These are phyloP conservation scores for Andalucia godoyi DNA, from an alignment of 78 protist genomes.

Conservation along the genomic window DNA sequence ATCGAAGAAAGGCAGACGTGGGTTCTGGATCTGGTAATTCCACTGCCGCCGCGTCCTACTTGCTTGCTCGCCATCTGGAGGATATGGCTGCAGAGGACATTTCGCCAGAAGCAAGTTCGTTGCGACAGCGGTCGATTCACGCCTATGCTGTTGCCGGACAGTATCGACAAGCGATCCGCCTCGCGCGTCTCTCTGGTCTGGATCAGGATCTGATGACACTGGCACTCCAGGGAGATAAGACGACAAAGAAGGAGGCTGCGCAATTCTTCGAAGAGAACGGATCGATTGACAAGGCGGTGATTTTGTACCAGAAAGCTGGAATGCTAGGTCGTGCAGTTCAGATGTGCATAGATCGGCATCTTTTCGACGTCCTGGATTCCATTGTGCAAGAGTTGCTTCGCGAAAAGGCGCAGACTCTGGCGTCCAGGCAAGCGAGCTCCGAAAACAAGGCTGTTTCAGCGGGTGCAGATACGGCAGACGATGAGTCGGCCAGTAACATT, in stretches of 20 bases:
- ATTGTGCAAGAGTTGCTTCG: too few species aligned
- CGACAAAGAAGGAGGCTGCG: conserved; percentile 19
- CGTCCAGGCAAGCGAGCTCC: too few species aligned
- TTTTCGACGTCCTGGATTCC: conserved; percentile 23
- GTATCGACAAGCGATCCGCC: conserved; percentile 43
- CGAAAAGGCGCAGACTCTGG: too few species aligned
- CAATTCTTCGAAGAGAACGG: conserved; percentile 12
- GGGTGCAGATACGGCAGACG: too few species aligned
- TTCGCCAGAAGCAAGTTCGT: background rate
- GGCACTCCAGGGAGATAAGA: conserved; percentile 18
- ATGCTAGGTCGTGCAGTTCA: conserved; percentile 33
- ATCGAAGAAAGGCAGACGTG: too few species aligned
- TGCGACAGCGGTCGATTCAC: conserved; percentile 34
- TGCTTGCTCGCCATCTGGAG: conserved; percentile 35
- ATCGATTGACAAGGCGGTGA: conserved; percentile 35
- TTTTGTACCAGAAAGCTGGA: conserved; percentile 60
- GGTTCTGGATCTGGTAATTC: too few species aligned
- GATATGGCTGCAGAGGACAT: background rate
- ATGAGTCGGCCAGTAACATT: conserved; percentile 12
- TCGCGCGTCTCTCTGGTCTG: conserved; percentile 32
- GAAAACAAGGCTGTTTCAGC: too few species aligned
- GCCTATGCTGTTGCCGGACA: conserved; percentile 15
- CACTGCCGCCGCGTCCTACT: conserved; percentile 54
- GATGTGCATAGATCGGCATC: conserved; percentile 38
- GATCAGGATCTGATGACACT: conserved; percentile 20